Conservation (phyloP, 2,329 filamentous ascomycete genomes). For the Davidsoniella eucalypti region DNA sequence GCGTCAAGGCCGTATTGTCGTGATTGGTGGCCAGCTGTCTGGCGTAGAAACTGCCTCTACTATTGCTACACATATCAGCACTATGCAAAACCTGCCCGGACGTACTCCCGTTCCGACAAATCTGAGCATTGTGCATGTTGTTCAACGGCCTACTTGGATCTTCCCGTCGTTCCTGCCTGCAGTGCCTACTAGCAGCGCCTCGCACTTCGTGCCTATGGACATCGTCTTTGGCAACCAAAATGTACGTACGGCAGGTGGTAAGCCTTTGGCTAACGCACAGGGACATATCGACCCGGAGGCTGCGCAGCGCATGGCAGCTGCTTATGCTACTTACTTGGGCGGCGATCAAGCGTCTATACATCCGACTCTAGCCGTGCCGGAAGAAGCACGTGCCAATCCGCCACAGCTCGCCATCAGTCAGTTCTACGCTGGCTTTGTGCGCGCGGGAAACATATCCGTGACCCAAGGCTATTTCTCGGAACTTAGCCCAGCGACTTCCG, state of each 20-base stretch:
- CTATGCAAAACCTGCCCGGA: constrained; percentile 35
- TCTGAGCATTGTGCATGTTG: constrained; percentile 50
- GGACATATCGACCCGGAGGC: constrained; percentile 36
- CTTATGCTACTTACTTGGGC: constrained; percentile 17
- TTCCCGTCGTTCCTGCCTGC: constrained; percentile 43
- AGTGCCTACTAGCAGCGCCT: constrained; percentile 13
- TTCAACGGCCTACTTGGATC: constrained; percentile 55
- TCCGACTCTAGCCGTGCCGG: constrained; percentile 20
- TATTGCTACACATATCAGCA: constrained; percentile 55
- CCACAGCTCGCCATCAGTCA: constrained; percentile 55
- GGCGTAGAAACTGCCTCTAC: constrained; percentile 61
- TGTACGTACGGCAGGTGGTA: constrained; percentile 29
- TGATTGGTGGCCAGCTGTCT: constrained; percentile 71
- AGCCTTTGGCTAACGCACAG: constrained; percentile 43
- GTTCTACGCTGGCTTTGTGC: constrained; percentile 57
- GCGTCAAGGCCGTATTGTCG: constrained; percentile 43
- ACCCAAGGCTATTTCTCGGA: constrained; percentile 27
- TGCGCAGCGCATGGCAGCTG: constrained; percentile 34
- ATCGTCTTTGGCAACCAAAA: constrained; percentile 54
- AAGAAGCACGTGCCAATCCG: constrained; percentile 29
- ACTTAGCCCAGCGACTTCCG: constrained; percentile 20
- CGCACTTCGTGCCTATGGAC: constrained; percentile 54
- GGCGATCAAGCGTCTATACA: constrained; percentile 32
- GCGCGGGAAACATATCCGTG: constrained; percentile 41
- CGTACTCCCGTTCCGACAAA: constrained; percentile 24